A percentile compares a stretch with the other conserved stretches of the same genome.
These are phyloP conservation scores for Leccinum sublutescens DNA, from an alignment of 768 basidiomycete species.

Conservation along the genomic window DNA sequence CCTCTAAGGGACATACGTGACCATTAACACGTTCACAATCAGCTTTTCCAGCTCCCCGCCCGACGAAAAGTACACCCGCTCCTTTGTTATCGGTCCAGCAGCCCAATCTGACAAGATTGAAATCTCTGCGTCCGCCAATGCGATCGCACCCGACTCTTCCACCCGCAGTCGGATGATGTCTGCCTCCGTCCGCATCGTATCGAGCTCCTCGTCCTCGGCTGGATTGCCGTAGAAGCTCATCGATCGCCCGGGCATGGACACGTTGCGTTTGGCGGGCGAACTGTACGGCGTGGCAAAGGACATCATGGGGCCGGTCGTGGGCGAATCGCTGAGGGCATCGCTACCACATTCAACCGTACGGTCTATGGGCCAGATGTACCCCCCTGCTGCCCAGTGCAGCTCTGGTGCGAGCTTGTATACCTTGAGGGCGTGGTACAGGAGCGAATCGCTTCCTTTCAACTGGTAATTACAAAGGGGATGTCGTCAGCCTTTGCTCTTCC, in stretches of 20 bases:
- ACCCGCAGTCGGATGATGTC: constrained; percentile 52
- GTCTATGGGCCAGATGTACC: constrained; percentile 78
- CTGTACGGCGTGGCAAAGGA: constrained; percentile 22
- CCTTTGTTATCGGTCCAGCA: constrained; percentile 51
- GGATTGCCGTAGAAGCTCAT: constrained; percentile 46
- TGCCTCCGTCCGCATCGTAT: constrained; percentile 27
- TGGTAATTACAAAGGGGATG: constrained; percentile 26
- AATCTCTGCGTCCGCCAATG: constrained; percentile 62
- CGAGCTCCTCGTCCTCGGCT: constrained; percentile 37
- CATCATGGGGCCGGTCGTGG: constrained; percentile 23
- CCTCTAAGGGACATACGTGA: constrained; percentile 62
- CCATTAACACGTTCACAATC: constrained; percentile 72
- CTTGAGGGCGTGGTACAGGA: constrained; percentile 75
- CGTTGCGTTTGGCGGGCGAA: constrained; percentile 22
- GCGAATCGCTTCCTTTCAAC: constrained; percentile 76
- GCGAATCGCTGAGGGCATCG: constrained; percentile 36
- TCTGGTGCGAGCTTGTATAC: constrained; percentile 72
- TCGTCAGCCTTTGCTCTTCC: constrained; percentile 14
- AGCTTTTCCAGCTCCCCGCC: constrained; percentile 68
- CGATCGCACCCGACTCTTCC: constrained; percentile 66
- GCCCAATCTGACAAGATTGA: constrained; percentile 55
- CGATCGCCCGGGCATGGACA: constrained; percentile 37
- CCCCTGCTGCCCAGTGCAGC: constrained; percentile 79
- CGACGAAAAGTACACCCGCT: constrained; percentile 67
- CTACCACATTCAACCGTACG: constrained; percentile 61